These are phyloP conservation scores for Dactylellina sp. DNA, from an alignment of 2,329 filamentous ascomycete species.

Conservation along the genomic window DNA sequence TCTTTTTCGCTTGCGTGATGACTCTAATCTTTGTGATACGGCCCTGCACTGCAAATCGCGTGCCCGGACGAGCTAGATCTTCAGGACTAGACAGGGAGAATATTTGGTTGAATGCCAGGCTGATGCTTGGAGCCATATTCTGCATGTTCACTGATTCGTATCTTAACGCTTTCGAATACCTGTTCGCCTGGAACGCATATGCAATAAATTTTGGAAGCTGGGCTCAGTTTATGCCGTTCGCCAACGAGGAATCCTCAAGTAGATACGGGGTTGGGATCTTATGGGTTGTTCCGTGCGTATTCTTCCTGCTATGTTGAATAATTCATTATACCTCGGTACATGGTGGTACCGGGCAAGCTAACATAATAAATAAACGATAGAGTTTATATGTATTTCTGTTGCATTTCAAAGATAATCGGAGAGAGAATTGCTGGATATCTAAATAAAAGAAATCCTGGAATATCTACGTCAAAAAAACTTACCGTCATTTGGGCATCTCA, in stretches of 20 bases:
- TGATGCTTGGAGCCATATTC: conserved; percentile 20
- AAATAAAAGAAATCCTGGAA: not conserved
- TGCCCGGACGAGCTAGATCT: not conserved
- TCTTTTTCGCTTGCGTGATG: no score
- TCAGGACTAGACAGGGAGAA: not conserved
- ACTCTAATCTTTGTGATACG: no score
- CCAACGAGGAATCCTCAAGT: conserved; percentile 7
- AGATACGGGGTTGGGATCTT: conserved; percentile 22
- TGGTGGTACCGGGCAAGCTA: no score
- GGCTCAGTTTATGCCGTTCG: conserved; percentile 38
- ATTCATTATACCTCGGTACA: no score
- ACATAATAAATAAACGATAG: conserved; percentile 13
- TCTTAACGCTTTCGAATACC: conserved; percentile 30
- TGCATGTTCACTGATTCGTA: conserved; percentile 32
- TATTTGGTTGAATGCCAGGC: conserved; percentile 16
- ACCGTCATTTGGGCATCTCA: conserved; percentile 16
- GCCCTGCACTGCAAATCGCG: conserved; percentile 1
- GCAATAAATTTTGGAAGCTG: conserved; percentile 39
- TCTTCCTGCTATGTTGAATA: no score
- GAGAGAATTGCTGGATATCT: conserved; percentile 1
- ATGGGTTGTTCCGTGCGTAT: conserved; percentile 32
- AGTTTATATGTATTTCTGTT: conserved; percentile 41
- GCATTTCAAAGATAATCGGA: conserved; percentile 16
- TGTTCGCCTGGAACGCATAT: conserved; percentile 28
- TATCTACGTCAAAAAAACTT: not conserved